Base-by-base conservation (phyloP, 129 eudicot species). In the Flaveria bidentis region DNA sequence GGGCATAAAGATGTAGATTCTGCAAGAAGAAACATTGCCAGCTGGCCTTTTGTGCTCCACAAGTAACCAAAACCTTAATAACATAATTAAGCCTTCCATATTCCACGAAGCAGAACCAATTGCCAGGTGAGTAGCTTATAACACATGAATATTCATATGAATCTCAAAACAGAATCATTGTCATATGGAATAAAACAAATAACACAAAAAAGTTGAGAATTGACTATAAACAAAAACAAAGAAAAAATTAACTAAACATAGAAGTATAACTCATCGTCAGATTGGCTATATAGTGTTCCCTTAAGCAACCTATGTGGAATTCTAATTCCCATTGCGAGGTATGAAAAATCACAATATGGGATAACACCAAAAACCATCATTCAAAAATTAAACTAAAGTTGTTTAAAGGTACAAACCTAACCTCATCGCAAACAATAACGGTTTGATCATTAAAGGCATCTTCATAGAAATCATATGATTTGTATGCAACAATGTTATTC, bases 341-440 rank as follows among this genome's bases (percentile, higher is more conserved):
- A 74, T 18, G 45, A 10, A 44, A 53, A 67, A 60, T 25, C 28
- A 64, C 23, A 67, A 39, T 67, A 74, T 82, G 62, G 42, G 66
- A 64, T 12, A 47, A 67, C 5, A 16, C 8, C 26, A 46, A 62
- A 68, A 58, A 30, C 41, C 41, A 49, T 16, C 26, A 62, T 44
- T 50, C 11, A 42, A 22, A 45, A 69, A 16, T 22, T 74, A 23
- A 61, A 14, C 18, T 10, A 4, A 79, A 1, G 44, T 82, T 61
- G 22, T 30, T 63, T 2, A 14, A 5, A 30, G 6, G 16, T 4
- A 63, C 23, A 33, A 30, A 88, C 41, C 36, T 30, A 30, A 30
- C 97, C 97, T 90, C 93, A 74, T 90, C 98, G 73, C 97, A 93
- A 44, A 93, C 80, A 30, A 93, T 81, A 74, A 80, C 92, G n/a